Evolutionary conservation across 176 grass and related monocot genomes (phyloP), one percentile per base, ranked within the genome.

Genomic region (Zea luxurians): DNA sequence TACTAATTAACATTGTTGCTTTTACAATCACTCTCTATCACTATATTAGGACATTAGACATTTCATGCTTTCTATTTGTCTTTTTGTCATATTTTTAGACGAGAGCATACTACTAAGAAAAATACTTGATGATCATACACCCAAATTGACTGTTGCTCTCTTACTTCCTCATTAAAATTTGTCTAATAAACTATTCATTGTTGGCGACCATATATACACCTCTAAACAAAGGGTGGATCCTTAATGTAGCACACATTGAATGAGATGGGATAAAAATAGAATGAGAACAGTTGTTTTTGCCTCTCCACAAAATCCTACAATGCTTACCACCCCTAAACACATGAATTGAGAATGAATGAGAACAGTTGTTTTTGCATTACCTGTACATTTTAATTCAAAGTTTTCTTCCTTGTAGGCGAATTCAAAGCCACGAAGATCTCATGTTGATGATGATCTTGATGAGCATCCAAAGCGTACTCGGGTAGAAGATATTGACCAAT

Each of bases 401-500:
- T 59, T 72, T 81, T 66, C 49, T 75, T 88, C 49, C 49, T 80
- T 81, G 60, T 21, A 90, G 88, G 88, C 71, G 10, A 90, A 85
- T 75, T 82, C 65, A 15, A 90, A 93, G 74, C 71, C 78, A 58
- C 81, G 64, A 62, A 86, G 75, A 42, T 81, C 90, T 80, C 61
- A 42, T 41, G 84, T 66, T 92, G 90, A 87, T 78, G 87, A 83
- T 86, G 82, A 89, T 85, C 82, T 85, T 61, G 82, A 89, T 72
- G 82, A 84, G 72, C 66, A 84, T 67, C 76, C 21, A 7, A 85
- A 81, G 72, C 82, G 49, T 81, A 66, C 71, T 60, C 77, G 78
- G 13, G 82, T 69, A 73, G 83, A 83, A 76, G 88, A 91, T 52
- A 60, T 87, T 48, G 88, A 93, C 37, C 88, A 85, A 46, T 93